Evolutionary conservation across 2,329 filamentous ascomycete species (phyloP).

Genomic region (Diplodia sapinea): DNA sequence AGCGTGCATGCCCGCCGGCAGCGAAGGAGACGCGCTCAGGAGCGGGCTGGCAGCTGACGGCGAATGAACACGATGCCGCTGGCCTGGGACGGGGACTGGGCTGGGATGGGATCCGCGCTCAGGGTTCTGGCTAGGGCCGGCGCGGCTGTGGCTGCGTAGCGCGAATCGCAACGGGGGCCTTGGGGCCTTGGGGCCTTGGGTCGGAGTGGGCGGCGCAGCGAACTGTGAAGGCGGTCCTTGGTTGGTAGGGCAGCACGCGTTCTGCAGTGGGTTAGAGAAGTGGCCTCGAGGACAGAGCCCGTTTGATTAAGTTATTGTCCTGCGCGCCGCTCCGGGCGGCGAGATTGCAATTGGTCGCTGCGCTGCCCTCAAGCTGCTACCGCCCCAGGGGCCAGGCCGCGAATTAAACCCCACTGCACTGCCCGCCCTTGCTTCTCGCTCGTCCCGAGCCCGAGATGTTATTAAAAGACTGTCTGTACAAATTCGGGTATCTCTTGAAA

Average conservation of each 20-base stretch:
- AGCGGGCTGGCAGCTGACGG: neutral
- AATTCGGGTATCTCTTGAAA: slow-evolving; percentile 28
- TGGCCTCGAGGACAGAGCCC: slow-evolving; percentile 23
- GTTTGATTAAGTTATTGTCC: slow-evolving; percentile 29
- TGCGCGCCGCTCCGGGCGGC: slow-evolving; percentile 19
- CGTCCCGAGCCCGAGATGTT: slow-evolving; percentile 11
- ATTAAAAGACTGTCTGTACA: slow-evolving; percentile 26
- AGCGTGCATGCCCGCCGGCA: slow-evolving; percentile 26
- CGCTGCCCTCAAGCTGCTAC: slow-evolving; percentile 24
- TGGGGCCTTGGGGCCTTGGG: slow-evolving; percentile 17
- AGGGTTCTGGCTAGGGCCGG: slow-evolving; percentile 17
- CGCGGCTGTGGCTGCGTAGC: slow-evolving; percentile 21
- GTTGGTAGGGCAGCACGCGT: slow-evolving; percentile 8
- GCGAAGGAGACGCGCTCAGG: slow-evolving; percentile 2
- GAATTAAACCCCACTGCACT: slow-evolving; percentile 25
- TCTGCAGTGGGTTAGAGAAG: neutral
- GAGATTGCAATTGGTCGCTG: slow-evolving; percentile 30
- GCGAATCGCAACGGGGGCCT: slow-evolving; percentile 14
- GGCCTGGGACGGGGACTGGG: slow-evolving; percentile 1
- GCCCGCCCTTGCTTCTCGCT: slow-evolving; percentile 22
- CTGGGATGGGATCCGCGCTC: slow-evolving; percentile 22
- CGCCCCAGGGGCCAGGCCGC: slow-evolving; percentile 23
- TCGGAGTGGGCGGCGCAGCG: slow-evolving; percentile 2
- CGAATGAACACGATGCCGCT: slow-evolving; percentile 2
- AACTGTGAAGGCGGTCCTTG: neutral